Base-by-base conservation (phyloP, 2,329 filamentous ascomycete species). In the Atkinsonella texensis region DNA sequence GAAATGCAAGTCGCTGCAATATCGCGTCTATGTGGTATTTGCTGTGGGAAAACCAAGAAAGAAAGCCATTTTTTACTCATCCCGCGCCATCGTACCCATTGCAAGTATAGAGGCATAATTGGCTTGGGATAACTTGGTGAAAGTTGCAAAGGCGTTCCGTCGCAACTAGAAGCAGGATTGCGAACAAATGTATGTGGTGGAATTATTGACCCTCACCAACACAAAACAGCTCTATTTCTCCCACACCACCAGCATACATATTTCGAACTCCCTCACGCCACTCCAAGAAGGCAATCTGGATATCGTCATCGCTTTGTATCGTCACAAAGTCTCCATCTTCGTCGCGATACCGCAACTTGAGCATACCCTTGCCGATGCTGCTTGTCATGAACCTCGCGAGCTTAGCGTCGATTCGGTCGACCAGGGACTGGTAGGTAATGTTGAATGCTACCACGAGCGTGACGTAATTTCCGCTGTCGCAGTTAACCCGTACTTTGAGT, bases 391-490 rank as follows among this genome's bases (percentile, higher is more conserved):
- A 90, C 51, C 88, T 83, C 54, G 86, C 86, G 53, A 98, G 79
- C 67, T 98, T 98, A 31, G 89, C 89, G 63, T 98, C 93, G 60
- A 98, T 96, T 11, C 93, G 86, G 64, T 97, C 93, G 57, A 93
- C 89, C 51, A 98, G 76, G 23, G 88, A 93, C 58, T 93, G 88
- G 68, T 94, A 97, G 41, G 88, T 85, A 61, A 97, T 97, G 65
- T 94, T 95, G 68, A 89, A 94, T 33, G 89, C 87, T 42, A 95
- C 94, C 11, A 98, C 91, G n/a, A 98, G 77, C 1, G 91, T 96
- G 53, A 96, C 85, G 59, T 94, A 94, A 63, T 90, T 93, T 46
- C 86, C 85, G 45, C 69, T 72, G 53, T 93, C 88, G 63, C 88
- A 94, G 63, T 91, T 91, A 52, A 98, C 89, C 65, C 94, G 95